phyloP scores from a whole-genome alignment of 129 eudicot species.

The Centella asiatica region DNA sequence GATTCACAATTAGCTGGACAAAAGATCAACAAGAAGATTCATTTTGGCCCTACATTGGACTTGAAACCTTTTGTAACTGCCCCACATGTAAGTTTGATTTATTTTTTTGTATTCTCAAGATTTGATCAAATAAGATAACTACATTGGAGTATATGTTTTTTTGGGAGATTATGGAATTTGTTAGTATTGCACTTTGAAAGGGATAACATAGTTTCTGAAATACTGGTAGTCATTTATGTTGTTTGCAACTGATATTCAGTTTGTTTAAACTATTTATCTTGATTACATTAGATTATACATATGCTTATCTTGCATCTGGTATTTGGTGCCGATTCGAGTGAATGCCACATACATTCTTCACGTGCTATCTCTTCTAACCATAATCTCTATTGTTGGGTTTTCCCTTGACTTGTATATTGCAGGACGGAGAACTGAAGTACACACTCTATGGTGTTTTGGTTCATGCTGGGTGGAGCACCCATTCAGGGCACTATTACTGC shows the following conservation, averaged over 20 bases:
- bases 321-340: too few species aligned
- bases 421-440: constrained; percentile 90
- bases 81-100: constrained; percentile 51
- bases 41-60: constrained; percentile 63
- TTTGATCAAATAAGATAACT: too few species aligned
- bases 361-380: too few species aligned
- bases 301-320: too few species aligned
- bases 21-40: constrained; percentile 69
- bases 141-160: too few species aligned
- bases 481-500: constrained; percentile 93
- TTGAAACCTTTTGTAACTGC: constrained; percentile 78
- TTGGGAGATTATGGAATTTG: too few species aligned
- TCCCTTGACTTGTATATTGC: constrained; percentile 9
- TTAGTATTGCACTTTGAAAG: not conserved
- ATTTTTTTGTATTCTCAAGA: too few species aligned
- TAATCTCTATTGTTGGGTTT: not conserved
- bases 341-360: too few species aligned
- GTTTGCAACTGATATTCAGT: not conserved
- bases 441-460: constrained; percentile 93
- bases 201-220: too few species aligned
- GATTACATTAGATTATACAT: not conserved
- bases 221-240: not conserved
- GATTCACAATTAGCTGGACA: constrained; percentile 71
- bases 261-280: not conserved
- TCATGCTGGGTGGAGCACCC: constrained; percentile 99